A percentile compares a stretch with the other conserved stretches of the same genome.
These are phyloP conservation scores for Penicillium riverlandense DNA, from an alignment of 495 filamentous ascomycete genomes.

Conservation along the genomic window DNA sequence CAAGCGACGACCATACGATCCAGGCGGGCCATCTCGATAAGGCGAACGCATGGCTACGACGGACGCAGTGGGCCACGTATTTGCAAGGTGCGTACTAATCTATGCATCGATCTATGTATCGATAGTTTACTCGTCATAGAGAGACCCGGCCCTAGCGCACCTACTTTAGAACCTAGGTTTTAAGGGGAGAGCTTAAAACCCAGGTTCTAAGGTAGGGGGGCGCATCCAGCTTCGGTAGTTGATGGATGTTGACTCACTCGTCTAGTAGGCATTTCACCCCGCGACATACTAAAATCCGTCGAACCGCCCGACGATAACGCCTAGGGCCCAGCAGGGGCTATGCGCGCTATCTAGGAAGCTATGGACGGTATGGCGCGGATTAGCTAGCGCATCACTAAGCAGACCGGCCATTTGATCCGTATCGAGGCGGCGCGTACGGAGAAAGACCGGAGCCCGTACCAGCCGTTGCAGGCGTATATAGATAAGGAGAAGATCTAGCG, in stretches of 20 bases:
- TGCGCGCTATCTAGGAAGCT: not conserved
- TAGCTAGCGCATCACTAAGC: slow-evolving; percentile 3
- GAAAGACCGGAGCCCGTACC: not conserved
- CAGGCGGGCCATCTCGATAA: slow-evolving; percentile 3
- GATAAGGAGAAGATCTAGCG: not conserved
- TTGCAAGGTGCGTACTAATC: not conserved
- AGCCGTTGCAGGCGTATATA: slow-evolving; percentile 6
- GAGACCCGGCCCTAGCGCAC: too few species aligned
- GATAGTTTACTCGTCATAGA: too few species aligned
- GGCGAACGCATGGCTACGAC: slow-evolving; percentile 4
- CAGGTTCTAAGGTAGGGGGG: too few species aligned
- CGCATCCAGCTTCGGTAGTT: too few species aligned
- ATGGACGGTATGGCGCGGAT: slow-evolving; percentile 1
- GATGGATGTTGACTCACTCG: too few species aligned
- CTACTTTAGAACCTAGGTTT: too few species aligned
- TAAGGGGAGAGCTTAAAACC: too few species aligned
- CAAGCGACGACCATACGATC: too few species aligned
- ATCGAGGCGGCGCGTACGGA: slow-evolving; percentile 1
- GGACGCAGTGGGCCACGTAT: slow-evolving; percentile 4
- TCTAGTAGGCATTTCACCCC: too few species aligned
- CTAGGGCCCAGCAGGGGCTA: not conserved
- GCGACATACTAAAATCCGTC: too few species aligned
- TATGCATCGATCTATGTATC: too few species aligned
- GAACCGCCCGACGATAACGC: too few species aligned
- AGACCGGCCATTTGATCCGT: not conserved